Evolutionary conservation across 1,284 basidiomycete species (phyloP), one percentile per base, ranked within the genome.

Genomic region (Cutaneotrichosporon cyanovorans): DNA sequence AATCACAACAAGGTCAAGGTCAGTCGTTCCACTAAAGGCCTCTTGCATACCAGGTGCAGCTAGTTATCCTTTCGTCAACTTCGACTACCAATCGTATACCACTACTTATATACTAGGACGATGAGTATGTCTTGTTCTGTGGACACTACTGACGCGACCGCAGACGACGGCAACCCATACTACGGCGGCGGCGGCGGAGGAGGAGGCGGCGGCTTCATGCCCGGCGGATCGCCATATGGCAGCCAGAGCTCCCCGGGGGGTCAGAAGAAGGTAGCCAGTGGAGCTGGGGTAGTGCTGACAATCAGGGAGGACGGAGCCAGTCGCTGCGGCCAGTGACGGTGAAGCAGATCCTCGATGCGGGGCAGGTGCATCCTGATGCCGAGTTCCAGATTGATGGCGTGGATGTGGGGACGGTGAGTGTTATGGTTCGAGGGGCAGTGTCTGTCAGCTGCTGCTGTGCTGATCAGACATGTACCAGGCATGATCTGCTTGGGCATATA

Each of bases 251-350:
- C 65, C 4, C 63, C 60, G 10, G 60, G 65, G 9, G 57, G 57
- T 15, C 59, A 59, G 40, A 62, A 64, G 56, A 50, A 40, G 48
- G 44, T 46, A 8, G 9, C 21, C 19, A 46, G 21, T 21, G 33
- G 32, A 35, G n/a, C 16, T n/a, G 12, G 34, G 28, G 16, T 22
- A 38, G 22, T 30, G 21, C 42, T 48, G 30, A 44, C 28, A 21
- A 6, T n/a, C 25, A 61, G 51, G 52, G 59, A 36, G 48, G 80
- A 11, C 41, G 44, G 8, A 70, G 63, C 49, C 80, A 84, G 48
- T 84, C 87, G 1, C 68, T 96, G 21, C 80, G 91, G 37, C 89
- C 93, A 5, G 79, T 95, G 37, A 93, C 87, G 4, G 78, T 91
- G 58, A 79, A 82, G 45, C 90, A 95, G 68, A 76, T 96, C 40